Base-by-base conservation (phyloP, 2,329 filamentous ascomycete species). In the Curvularia verruculosa region DNA sequence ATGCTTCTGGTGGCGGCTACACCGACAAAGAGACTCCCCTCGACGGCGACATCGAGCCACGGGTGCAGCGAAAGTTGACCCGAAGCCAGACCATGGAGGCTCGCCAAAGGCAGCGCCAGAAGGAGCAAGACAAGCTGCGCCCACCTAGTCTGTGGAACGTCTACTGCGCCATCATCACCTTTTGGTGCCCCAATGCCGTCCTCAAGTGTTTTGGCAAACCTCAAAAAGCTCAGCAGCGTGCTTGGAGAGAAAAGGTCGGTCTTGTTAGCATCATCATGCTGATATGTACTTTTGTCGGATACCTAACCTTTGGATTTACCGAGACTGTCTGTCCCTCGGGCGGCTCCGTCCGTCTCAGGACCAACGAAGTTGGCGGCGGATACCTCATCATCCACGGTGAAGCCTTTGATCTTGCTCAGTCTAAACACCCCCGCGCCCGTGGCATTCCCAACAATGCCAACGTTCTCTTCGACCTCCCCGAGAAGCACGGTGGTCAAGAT, bases 211-310 rank as follows among this genome's bases (percentile, higher is more conserved):
- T 92, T 70, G 92, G 93, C 37, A 96, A 90, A 82, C 87, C 87
- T 7, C 84, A 90, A 44, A 95, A 90, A 76, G 92, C 89, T 15
- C 92, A 98, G 76, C 89, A 92, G 73, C 86, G 92, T 70, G 95
- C 95, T 2, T 99, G 95, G 95, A 87, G 95, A 65, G 95, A 99
- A 75, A 99, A 99, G 83, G 96, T 99, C 83, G 95, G 95, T 2
- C 80, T 99, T 56, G 91, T 97, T 79, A 96, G 93, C 78, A 87
- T 99, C 72, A 99, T 99, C 73, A 73, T 96, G 29, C 73, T 89
- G 58, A 93, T 98, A 73, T 96, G 93, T 82, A 85, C 87, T 9
- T 87, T 93, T 71, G 94, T 99, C 46, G 95, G 95, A 72, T 99
- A 94, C 79, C 81, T 99, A 52, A 99, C 95, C 0, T 99, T 99